Evolutionary conservation across 1,139 yeast species (phyloP).

Genomic region (Pichia sp.): DNA sequence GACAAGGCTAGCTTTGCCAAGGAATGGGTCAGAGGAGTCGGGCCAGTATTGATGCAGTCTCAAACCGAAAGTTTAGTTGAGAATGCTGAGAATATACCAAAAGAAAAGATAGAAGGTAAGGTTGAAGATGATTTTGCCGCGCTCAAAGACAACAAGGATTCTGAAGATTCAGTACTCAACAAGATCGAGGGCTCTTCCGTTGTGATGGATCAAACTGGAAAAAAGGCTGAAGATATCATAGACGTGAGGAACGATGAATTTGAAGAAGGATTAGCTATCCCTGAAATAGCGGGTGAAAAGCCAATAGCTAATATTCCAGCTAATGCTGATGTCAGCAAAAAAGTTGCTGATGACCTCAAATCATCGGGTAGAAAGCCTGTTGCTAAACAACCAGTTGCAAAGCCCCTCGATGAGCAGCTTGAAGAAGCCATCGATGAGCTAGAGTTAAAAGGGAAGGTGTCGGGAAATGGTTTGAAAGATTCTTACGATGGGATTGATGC

Average conservation of each 20-base stretch:
- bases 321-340: conserved; percentile 12
- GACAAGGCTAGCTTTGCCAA: conserved; percentile 50
- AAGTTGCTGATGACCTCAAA: conserved; percentile 20
- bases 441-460: too few relatives aligned
- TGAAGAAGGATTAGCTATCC: not conserved
- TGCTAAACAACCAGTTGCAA: conserved; percentile 21
- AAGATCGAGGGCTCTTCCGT: too few relatives aligned
- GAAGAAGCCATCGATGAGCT: conserved; percentile 8
- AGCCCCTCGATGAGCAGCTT: conserved; percentile 8
- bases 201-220: too few relatives aligned
- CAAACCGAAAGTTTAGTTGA: not conserved
- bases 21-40: conserved; percentile 43
- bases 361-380: conserved; percentile 19
- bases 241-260: conserved; percentile 1
- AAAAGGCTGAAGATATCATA: conserved; percentile 2
- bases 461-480: too few relatives aligned
- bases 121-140: not conserved
- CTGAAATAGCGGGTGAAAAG: conserved; percentile 6
- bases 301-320: conserved; percentile 4
- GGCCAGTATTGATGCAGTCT: conserved; percentile 12
- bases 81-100: not conserved
- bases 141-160: too few relatives aligned
- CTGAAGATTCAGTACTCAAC: too few relatives aligned
- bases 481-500: too few relatives aligned
- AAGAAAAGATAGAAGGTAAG: conserved; percentile 3